These are phyloP conservation scores for Russula sp. DNA, from an alignment of 768 basidiomycete species.

Conservation along the genomic window DNA sequence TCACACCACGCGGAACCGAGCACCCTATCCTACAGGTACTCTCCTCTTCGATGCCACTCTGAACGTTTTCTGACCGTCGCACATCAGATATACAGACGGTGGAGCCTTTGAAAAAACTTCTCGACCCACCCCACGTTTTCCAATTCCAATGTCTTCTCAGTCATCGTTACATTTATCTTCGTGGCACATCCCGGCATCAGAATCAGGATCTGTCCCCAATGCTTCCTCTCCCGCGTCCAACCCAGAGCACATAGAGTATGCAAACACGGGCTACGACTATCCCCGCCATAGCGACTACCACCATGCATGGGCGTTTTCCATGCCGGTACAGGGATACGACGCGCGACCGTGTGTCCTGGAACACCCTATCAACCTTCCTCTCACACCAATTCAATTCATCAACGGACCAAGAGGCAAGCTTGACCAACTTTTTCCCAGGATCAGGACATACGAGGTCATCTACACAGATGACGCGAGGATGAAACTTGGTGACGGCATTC, in stretches of 20 bases:
- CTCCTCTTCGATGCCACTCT: not conserved
- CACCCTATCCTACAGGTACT: conserved; percentile 2
- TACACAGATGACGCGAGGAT: conserved; percentile 73
- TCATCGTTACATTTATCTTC: not conserved
- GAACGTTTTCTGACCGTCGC: not conserved
- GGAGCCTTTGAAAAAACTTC: not conserved
- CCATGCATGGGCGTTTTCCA: not conserved
- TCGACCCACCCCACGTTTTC: not conserved
- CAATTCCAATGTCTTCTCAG: not conserved
- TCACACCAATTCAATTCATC: not conserved
- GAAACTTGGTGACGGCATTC: conserved; percentile 67
- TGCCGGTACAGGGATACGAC: not conserved
- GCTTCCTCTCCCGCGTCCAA: not conserved
- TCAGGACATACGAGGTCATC: not conserved
- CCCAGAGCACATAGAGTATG: not conserved
- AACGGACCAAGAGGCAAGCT: not conserved
- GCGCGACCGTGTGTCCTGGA: not conserved
- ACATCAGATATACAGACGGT: not conserved
- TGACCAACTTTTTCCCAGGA: not conserved
- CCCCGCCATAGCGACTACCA: not conserved
- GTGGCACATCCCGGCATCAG: not conserved
- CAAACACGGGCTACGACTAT: not conserved
- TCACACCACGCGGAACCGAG: not conserved
- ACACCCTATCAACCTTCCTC: not conserved
- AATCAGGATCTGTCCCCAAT: not conserved